Evolutionary conservation across 106 monocot genomes (phyloP).

Genomic region (Narthecium ossifragum): DNA sequence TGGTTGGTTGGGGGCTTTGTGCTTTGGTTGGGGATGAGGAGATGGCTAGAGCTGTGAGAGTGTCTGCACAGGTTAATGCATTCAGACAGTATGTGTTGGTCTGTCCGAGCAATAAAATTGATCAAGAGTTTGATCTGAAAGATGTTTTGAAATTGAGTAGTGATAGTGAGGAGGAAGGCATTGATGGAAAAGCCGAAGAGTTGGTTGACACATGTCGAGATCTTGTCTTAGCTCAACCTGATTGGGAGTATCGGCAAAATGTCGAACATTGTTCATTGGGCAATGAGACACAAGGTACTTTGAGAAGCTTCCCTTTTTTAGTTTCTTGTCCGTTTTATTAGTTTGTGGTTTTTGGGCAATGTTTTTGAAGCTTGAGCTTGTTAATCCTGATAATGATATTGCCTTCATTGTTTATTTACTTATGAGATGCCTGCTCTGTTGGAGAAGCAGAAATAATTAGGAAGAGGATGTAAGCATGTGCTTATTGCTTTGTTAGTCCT

Average conservation of each 20-base stretch:
- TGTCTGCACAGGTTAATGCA: slow-evolving; percentile 16
- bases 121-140: slow-evolving; percentile 1
- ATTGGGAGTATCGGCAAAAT: slow-evolving; percentile 9
- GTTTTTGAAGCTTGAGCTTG: too few species aligned
- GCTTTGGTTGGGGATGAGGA: slow-evolving; percentile 1
- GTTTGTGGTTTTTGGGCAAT: too few species aligned
- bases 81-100: slow-evolving; percentile 11
- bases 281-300: neutral
- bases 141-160: slow-evolving; percentile 4
- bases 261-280: slow-evolving; percentile 2
- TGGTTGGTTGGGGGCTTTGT: slow-evolving; percentile 13
- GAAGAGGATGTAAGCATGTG: too few species aligned
- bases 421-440: too few species aligned
- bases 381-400: too few species aligned
- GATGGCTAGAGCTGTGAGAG: slow-evolving; percentile 8
- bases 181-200: neutral
- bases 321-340: too few species aligned
- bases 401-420: too few species aligned
- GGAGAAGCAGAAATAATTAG: too few species aligned
- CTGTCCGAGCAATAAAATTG: slow-evolving; percentile 6
- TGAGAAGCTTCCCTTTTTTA: too few species aligned
- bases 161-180: neutral
- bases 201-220: slow-evolving; percentile 11
- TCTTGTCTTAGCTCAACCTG: slow-evolving; percentile 12
- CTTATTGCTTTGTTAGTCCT: too few species aligned